A percentile compares a stretch with the other conserved stretches of the same genome.
These are phyloP conservation scores for Aphanomyces astaci DNA, from an alignment of 352 stramenopile genomes.

Conservation along the genomic window DNA sequence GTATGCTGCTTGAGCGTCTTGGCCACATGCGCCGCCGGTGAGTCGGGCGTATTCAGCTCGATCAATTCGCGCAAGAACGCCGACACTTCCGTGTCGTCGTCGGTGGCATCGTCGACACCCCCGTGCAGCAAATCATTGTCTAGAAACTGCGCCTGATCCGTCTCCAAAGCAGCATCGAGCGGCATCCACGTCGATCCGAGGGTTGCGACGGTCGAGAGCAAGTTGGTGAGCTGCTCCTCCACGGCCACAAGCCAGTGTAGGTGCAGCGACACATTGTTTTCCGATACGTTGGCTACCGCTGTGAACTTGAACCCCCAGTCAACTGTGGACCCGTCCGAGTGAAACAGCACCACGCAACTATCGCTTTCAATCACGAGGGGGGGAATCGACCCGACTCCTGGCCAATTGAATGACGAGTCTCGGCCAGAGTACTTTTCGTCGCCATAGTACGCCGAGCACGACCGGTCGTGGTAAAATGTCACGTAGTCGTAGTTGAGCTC, in stretches of 20 bases:
- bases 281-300: constrained; percentile 49
- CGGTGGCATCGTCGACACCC: constrained; percentile 35
- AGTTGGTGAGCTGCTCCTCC: constrained; percentile 34
- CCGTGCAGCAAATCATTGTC: constrained; percentile 64
- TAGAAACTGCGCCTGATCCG: constrained; percentile 43
- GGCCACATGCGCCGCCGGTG: constrained; percentile 35
- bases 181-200: constrained; percentile 42
- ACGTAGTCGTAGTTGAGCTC: constrained; percentile 87
- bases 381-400: constrained; percentile 49
- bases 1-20: constrained; percentile 29
- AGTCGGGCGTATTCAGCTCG: constrained; percentile 25
- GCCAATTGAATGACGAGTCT: constrained; percentile 73
- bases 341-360: constrained; percentile 75
- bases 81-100: constrained; percentile 45
- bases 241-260: constrained; percentile 61
- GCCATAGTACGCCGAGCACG: constrained; percentile 50
- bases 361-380: constrained; percentile 71
- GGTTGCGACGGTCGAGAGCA: constrained; percentile 46
- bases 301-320: constrained; percentile 80
- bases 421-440: constrained; percentile 64
- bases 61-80: constrained; percentile 55
- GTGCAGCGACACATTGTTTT: constrained; percentile 44
- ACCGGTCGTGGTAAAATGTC: constrained; percentile 73
- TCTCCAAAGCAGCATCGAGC: constrained; percentile 42
- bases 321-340: constrained; percentile 76